A percentile compares a stretch with the other conserved stretches of the same genome.
Evolutionary conservation across 2,329 filamentous ascomycete species (phyloP).

Genomic region (Epichloe glyceriae): DNA sequence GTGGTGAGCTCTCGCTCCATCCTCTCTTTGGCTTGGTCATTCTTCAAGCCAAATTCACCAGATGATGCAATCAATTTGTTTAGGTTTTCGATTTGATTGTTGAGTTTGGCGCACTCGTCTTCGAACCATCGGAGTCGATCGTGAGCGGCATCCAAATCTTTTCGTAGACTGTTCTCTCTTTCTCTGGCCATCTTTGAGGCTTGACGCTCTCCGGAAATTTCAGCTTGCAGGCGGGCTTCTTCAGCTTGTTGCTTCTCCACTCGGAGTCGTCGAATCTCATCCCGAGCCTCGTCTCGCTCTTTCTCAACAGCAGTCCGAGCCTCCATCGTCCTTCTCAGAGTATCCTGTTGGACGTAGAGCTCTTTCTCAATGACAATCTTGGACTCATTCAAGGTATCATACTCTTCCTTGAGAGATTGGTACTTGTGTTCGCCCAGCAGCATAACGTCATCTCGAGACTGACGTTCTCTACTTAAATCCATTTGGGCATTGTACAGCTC

Average conservation of each 20-base stretch:
- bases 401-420: constrained; percentile 70
- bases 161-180: constrained; percentile 61
- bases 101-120: constrained; percentile 62
- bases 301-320: constrained; percentile 67
- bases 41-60: constrained; percentile 75
- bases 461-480: constrained; percentile 79
- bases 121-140: constrained; percentile 68
- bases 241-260: constrained; percentile 76
- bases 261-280: constrained; percentile 70
- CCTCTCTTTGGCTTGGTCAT: constrained; percentile 89
- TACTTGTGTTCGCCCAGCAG: constrained; percentile 84
- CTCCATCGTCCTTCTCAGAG: constrained; percentile 73
- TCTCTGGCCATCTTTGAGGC: constrained; percentile 69
- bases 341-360: constrained; percentile 90
- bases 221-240: constrained; percentile 71
- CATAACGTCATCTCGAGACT: constrained; percentile 88
- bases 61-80: constrained; percentile 81
- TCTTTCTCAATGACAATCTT: constrained; percentile 98
- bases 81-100: constrained; percentile 69
- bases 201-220: constrained; percentile 66
- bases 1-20: constrained; percentile 84
- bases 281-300: constrained; percentile 79
- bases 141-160: constrained; percentile 69
- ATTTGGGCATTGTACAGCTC: constrained; percentile 76
- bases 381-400: constrained; percentile 73